A percentile compares a stretch with the other conserved stretches of the same genome.
phyloP scores from a whole-genome alignment of 2,329 filamentous ascomycete genomes.

The Aspergillus felis region DNA sequence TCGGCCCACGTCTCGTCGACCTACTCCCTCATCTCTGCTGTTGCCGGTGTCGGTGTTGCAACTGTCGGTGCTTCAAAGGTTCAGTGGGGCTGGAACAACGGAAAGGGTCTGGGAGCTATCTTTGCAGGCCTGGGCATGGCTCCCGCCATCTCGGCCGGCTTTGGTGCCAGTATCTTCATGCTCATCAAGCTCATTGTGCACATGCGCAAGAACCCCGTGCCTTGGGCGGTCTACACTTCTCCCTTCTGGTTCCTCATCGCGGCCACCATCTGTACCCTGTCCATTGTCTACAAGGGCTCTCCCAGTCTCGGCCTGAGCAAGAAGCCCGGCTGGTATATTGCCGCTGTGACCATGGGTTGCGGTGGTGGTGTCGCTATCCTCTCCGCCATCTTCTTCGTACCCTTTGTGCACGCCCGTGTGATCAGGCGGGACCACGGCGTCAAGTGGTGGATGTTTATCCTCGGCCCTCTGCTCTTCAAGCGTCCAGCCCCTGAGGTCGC shows the following conservation, averaged over 20 bases:
- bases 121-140: slow-evolving; percentile 64
- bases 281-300: slow-evolving; percentile 77
- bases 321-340: slow-evolving; percentile 61
- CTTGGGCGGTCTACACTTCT: slow-evolving; percentile 68
- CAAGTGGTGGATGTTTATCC: slow-evolving; percentile 59
- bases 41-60: slow-evolving; percentile 67
- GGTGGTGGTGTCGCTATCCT: slow-evolving; percentile 59
- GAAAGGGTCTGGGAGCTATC: slow-evolving; percentile 66
- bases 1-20: slow-evolving; percentile 70
- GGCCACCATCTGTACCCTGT: slow-evolving; percentile 69
- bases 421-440: slow-evolving; percentile 65
- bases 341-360: slow-evolving; percentile 60
- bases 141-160: slow-evolving; percentile 61
- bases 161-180: slow-evolving; percentile 66
- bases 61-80: slow-evolving; percentile 59
- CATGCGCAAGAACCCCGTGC: slow-evolving; percentile 65
- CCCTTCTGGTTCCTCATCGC: slow-evolving; percentile 76
- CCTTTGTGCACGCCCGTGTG: slow-evolving; percentile 62
- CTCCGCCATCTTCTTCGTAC: slow-evolving; percentile 68
- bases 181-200: slow-evolving; percentile 70
- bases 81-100: slow-evolving; percentile 66
- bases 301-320: slow-evolving; percentile 62
- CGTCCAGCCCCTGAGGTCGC: slow-evolving; percentile 54
- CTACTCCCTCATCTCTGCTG: slow-evolving; percentile 66
- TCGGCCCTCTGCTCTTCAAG: slow-evolving; percentile 61